These are phyloP conservation scores for Erodium moschatum DNA, from an alignment of 441 rosid genomes.

Conservation along the genomic window DNA sequence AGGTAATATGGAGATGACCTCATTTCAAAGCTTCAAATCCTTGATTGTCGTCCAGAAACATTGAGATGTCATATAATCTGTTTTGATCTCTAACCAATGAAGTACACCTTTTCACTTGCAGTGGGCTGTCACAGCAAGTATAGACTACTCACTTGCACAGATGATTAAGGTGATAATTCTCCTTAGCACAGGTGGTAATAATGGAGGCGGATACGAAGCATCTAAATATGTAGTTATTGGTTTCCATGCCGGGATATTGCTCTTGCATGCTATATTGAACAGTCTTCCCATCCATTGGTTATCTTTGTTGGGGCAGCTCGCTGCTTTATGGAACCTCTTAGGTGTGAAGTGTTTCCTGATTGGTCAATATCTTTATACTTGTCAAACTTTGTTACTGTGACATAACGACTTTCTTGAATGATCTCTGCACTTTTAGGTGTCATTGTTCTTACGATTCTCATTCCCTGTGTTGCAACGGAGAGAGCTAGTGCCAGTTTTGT, in stretches of 20 bases:
- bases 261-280: conserved; percentile 65
- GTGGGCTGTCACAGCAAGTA: conserved; percentile 95
- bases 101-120: conserved; percentile 30
- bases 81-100: conserved; percentile 17
- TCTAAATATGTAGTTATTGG: conserved; percentile 68
- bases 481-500: conserved; percentile 84
- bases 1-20: conserved; percentile 35
- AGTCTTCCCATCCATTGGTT: conserved; percentile 71
- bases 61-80: conserved; percentile 14
- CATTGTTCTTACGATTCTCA: conserved; percentile 64
- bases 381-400: no score
- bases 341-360: conserved; percentile 30
- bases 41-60: conserved; percentile 4
- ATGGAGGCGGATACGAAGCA: conserved; percentile 82
- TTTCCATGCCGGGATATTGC: conserved; percentile 65
- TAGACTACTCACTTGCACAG: conserved; percentile 85
- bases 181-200: conserved; percentile 84
- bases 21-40: conserved; percentile 12
- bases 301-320: conserved; percentile 80
- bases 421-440: conserved; percentile 44
- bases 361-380: no score
- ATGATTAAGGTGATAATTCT: conserved; percentile 79
- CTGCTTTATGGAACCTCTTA: conserved; percentile 83
- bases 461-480: conserved; percentile 70
- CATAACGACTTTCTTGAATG: no score